phyloP scores from a whole-genome alignment of 2,329 filamentous ascomycete species.

The Fusarium praegraminearum region DNA sequence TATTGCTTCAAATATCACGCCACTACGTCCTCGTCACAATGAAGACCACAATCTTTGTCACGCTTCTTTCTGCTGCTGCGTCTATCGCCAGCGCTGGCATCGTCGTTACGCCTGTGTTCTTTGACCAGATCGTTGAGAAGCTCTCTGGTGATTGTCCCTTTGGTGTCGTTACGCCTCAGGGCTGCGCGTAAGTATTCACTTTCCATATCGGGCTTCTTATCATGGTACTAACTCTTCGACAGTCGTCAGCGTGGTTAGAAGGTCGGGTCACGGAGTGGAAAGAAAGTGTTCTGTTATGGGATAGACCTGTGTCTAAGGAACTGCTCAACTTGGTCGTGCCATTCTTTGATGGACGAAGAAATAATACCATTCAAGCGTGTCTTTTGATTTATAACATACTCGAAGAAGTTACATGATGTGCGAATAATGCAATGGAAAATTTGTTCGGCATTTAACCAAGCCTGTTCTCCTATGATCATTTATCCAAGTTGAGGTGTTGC shows the following conservation, averaged over 20 bases:
- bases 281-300: background rate
- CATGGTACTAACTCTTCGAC: conserved; percentile 1
- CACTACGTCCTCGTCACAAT: conserved; percentile 41
- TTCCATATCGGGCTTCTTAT: background rate
- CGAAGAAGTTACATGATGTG: background rate
- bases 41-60: conserved; percentile 48
- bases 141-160: conserved; percentile 65
- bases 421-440: background rate
- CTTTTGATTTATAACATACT: background rate
- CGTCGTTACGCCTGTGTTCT: conserved; percentile 65
- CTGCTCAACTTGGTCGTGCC: conserved; percentile 1
- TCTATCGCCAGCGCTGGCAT: conserved; percentile 65
- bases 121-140: conserved; percentile 64
- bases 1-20: conserved; percentile 4
- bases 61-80: conserved; percentile 58
- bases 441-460: background rate
- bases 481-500: background rate
- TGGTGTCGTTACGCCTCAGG: conserved; percentile 66
- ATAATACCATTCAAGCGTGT: background rate
- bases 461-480: background rate
- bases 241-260: conserved; percentile 40
- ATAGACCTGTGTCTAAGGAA: background rate
- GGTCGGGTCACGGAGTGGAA: background rate
- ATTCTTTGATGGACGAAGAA: background rate
- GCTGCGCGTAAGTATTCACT: conserved; percentile 65